Percentiles rank a stretch among this genome's conserved stretches.
phyloP scores from a whole-genome alignment of 2,329 filamentous ascomycete species.

The Diaporthe sp. region DNA sequence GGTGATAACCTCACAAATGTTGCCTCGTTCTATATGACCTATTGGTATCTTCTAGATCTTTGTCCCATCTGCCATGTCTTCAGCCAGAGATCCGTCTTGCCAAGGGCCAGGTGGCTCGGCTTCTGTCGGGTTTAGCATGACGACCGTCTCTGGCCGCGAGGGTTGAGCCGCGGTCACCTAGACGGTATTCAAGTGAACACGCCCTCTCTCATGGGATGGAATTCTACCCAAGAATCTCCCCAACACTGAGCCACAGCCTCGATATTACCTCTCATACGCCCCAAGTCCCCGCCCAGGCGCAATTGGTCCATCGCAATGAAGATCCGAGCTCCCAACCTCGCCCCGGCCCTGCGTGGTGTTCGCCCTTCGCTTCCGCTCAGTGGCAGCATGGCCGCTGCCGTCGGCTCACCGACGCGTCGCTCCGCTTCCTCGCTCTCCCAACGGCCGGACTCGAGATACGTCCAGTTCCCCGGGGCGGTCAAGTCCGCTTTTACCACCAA shows the following conservation, averaged over 20 bases:
- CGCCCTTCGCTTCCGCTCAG: slow-evolving; percentile 21
- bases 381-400: slow-evolving; percentile 24
- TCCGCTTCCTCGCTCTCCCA: slow-evolving; percentile 64
- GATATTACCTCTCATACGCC: neutral
- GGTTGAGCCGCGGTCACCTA: slow-evolving; percentile 13
- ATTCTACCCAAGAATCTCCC: neutral
- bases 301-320: slow-evolving; percentile 30
- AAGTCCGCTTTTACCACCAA: slow-evolving; percentile 90
- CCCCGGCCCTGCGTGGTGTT: slow-evolving; percentile 35
- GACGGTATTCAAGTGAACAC: neutral
- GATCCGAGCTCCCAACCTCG: slow-evolving; percentile 31
- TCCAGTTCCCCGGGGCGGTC: slow-evolving; percentile 91
- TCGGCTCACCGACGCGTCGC: slow-evolving; percentile 43
- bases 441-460: slow-evolving; percentile 63
- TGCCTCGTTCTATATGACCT: neutral
- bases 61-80: neutral
- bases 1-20: neutral
- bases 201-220: neutral
- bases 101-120: slow-evolving; percentile 20
- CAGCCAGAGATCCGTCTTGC: neutral
- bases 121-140: slow-evolving; percentile 34
- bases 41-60: neutral
- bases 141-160: slow-evolving; percentile 13
- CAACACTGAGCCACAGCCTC: neutral
- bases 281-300: neutral